Evolutionary conservation across 805 yeast genomes (phyloP).

Genomic region (Metschnikowia lunata): DNA sequence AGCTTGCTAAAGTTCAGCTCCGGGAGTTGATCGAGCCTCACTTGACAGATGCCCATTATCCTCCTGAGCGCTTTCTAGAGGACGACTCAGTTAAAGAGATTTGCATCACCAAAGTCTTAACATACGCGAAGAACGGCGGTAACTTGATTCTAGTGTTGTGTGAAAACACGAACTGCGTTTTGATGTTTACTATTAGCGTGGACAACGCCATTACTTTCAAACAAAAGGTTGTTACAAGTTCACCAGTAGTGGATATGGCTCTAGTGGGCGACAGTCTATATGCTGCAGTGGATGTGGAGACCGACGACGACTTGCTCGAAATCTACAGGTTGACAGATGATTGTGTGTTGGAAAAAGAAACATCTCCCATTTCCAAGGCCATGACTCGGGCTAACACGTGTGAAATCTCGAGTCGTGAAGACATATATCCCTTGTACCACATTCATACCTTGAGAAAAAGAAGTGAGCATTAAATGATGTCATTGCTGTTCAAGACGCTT

Average conservation of each 20-base stretch:
- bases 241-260: constrained; percentile 28
- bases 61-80: constrained; percentile 61
- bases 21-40: constrained; percentile 35
- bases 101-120: constrained; percentile 44
- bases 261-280: constrained; percentile 17
- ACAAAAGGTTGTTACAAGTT: constrained; percentile 25
- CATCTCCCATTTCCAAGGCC: constrained; percentile 15
- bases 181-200: constrained; percentile 30
- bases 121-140: constrained; percentile 22
- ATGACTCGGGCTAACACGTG: constrained; percentile 27
- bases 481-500: too few species aligned
- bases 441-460: constrained; percentile 52
- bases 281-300: constrained; percentile 32
- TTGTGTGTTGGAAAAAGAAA: constrained; percentile 13
- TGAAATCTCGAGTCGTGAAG: constrained; percentile 32
- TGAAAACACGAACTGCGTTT: constrained; percentile 48
- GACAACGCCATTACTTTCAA: constrained; percentile 24
- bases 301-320: constrained; percentile 23
- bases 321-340: constrained; percentile 19
- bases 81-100: constrained; percentile 48
- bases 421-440: constrained; percentile 47
- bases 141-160: constrained; percentile 41
- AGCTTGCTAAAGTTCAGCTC: constrained; percentile 48
- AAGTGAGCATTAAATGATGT: constrained; percentile 47
- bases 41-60: constrained; percentile 54